Base-by-base conservation (phyloP, 176 grass and related monocot species). In the Avena eriantha region DNA sequence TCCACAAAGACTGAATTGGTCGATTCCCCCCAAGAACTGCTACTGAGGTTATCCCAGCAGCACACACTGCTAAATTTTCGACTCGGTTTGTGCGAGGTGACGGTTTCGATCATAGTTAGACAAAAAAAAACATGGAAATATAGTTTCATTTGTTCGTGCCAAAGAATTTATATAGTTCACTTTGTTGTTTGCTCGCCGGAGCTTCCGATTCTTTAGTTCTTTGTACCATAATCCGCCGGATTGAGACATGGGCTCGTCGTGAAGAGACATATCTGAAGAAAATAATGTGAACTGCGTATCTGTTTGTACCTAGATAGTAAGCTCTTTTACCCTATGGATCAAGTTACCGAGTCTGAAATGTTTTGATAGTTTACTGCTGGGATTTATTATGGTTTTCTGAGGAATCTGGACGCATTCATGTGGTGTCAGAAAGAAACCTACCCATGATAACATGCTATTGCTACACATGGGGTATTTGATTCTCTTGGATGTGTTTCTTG, bases 101-200 rank as follows among this genome's bases (percentile, higher is more conserved):
- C 39, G 48, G 26, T 64, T 88, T 85, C 70, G 61, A 77, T 43
- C 33, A 49, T 69, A 80, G 58, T 51, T 90, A 86, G 36, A 39
- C 36, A 70, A 80, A 15, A 29, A 35, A 83, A 45, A 79, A 71
- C 82, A 24, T 61, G 48, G 67, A 50, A 76, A 58, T 61, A 61
- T 13, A 24, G 58, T 61, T 61, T 61, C 22, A 56, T 61, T 61
- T 61, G 10, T 61, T 61, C 10, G 58, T 61, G 2, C 2, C 68
- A 67, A 69, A 59, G 69, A 76, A 87, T 76, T 84, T 8, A 41
- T 68, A 24, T 63, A 13, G 59, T 76, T 88, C 85, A 60, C 80
- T 87, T 91, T 91, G 69, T 87, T 60, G 24, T 81, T 87, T 23
- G 59, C 83, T 63, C 48, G 5, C 35, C 13, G 3, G 67, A 75